Conservation (phyloP, 2,329 filamentous ascomycete genomes). For the Alternaria conjuncta region DNA sequence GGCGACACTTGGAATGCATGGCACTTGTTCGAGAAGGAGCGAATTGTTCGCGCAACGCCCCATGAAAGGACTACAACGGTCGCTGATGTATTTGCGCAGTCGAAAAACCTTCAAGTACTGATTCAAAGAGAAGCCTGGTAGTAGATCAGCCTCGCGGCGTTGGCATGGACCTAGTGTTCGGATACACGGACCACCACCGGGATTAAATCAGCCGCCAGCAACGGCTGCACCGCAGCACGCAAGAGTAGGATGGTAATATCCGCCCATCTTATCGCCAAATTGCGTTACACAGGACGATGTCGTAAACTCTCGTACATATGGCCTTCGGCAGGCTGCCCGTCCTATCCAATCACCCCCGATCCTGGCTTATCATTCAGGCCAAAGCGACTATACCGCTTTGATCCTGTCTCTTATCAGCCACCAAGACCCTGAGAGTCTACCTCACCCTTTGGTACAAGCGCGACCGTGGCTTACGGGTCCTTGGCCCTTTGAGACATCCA, state of each 20-base stretch:
- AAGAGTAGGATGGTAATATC: conserved; percentile 21
- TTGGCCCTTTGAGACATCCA: conserved; percentile 16
- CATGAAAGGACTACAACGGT: neutral
- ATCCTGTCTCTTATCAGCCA: conserved; percentile 21
- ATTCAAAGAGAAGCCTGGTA: neutral
- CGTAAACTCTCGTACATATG: conserved; percentile 26
- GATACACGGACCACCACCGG: conserved; percentile 24
- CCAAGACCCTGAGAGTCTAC: conserved; percentile 20
- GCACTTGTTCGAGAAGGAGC: neutral
- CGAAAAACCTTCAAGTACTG: neutral
- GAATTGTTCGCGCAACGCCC: neutral
- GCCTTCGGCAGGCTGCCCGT: conserved; percentile 9
- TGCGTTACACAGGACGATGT: conserved; percentile 28
- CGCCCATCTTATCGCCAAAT: conserved; percentile 13
- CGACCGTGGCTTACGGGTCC: conserved; percentile 10
- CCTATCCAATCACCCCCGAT: conserved; percentile 20
- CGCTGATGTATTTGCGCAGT: neutral
- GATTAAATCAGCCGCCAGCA: conserved; percentile 24
- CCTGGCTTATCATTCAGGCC: conserved; percentile 27
- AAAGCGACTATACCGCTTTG: conserved; percentile 13
- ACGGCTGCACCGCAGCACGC: conserved; percentile 21
- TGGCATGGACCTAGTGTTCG: conserved; percentile 27
- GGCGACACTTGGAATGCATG: neutral
- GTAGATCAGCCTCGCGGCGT: conserved; percentile 2
- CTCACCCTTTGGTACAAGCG: conserved; percentile 19